phyloP scores from a whole-genome alignment of 2,329 filamentous ascomycete genomes.

The Paecilomyces dactylethromorphus region DNA sequence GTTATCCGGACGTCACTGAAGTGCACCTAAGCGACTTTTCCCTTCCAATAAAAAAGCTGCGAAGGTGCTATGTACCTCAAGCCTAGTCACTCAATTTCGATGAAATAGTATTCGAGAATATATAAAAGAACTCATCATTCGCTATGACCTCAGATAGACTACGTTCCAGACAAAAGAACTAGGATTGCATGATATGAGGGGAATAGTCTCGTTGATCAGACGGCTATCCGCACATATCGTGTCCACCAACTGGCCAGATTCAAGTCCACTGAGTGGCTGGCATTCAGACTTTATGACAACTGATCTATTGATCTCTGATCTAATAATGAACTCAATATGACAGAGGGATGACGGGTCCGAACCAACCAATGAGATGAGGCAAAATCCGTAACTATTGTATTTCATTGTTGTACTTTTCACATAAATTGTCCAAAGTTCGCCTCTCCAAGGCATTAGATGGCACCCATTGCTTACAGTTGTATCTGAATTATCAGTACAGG shows the following conservation, averaged over 20 bases:
- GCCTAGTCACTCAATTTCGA: neutral
- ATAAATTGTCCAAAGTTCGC: conserved; percentile 1
- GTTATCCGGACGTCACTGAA: neutral
- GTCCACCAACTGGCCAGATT: neutral
- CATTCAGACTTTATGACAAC: neutral
- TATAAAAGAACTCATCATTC: neutral
- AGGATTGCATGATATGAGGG: neutral
- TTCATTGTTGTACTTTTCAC: neutral
- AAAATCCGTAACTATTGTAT: neutral
- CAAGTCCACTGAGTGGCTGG: neutral
- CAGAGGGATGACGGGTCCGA: conserved; percentile 3
- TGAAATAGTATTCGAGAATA: neutral
- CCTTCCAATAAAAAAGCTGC: neutral
- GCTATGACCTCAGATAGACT: neutral
- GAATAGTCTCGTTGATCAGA: neutral
- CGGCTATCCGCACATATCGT: neutral
- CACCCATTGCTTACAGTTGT: neutral
- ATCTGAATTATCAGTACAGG: neutral
- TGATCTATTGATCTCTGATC: neutral
- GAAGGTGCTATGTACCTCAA: neutral
- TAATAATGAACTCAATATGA: neutral
- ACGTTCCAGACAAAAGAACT: neutral
- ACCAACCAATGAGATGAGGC: neutral
- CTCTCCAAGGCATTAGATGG: neutral
- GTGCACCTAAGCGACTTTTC: neutral